Percentiles rank a stretch among this genome's conserved stretches.
Evolutionary conservation across 1,139 yeast genomes (phyloP).

Genomic region (Geotrichum histeridarum): DNA sequence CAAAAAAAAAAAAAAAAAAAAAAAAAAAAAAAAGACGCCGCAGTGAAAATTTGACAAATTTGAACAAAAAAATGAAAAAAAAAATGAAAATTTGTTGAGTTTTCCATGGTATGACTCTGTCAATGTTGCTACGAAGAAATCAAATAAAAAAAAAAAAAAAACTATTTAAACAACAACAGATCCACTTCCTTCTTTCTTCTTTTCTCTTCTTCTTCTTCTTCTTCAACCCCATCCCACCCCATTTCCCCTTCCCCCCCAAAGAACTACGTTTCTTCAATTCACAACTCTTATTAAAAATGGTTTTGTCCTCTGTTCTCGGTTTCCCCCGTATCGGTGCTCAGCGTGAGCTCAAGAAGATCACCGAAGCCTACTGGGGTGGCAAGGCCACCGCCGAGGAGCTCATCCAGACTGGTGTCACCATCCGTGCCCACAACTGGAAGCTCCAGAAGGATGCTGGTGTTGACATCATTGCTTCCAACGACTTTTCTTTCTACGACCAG

Average conservation of each 20-base stretch:
- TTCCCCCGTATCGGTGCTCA: conserved; percentile 98
- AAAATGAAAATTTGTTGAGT: neutral
- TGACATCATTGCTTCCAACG: conserved; percentile 93
- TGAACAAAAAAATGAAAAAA: too few relatives aligned
- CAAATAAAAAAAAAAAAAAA: too few relatives aligned
- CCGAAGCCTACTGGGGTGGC: conserved; percentile 98
- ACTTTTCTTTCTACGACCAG: conserved; percentile 97
- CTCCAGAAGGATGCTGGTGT: conserved; percentile 96
- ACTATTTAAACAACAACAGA: conserved; percentile 4
- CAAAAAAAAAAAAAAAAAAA: too few relatives aligned
- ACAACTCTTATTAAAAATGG: conserved; percentile 56
- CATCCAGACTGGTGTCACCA: conserved; percentile 86
- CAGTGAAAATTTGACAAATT: too few relatives aligned
- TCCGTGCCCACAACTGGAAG: conserved; percentile 96
- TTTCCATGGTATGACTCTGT: neutral
- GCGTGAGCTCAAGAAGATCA: conserved; percentile 97
- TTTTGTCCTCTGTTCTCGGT: conserved; percentile 93
- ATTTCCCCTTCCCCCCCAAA: neutral
- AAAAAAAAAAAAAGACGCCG: too few relatives aligned
- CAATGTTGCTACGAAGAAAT: neutral
- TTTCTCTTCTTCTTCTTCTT: conserved; percentile 1
- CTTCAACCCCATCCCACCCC: conserved; percentile 14
- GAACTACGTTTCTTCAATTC: too few relatives aligned
- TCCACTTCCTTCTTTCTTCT: neutral
- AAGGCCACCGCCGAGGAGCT: conserved; percentile 84